Evolutionary conservation across 441 rosid species (phyloP), one percentile per base, ranked within the genome.

Genomic region (Gossypium trilobum): DNA sequence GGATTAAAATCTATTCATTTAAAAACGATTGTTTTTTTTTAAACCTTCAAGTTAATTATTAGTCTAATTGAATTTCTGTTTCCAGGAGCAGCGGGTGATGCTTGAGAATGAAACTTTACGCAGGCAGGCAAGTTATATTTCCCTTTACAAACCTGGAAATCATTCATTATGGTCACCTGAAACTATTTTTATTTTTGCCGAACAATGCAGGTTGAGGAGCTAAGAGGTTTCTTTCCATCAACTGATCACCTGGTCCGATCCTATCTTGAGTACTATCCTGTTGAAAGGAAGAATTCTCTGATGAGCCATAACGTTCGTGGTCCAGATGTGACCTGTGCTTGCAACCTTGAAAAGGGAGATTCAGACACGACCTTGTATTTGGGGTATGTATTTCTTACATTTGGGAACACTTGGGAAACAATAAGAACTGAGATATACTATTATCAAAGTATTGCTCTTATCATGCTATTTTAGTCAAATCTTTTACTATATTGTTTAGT

Each of bases 41-140:
- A 46, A 39, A 20, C 56, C 27, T 75, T 36, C 14, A 9, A 20
- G 55, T 0, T 27, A 46, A 29, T 59, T 16, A 60, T 59, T 16
- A 60, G 66, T 44, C 10, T 13, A 16, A 63, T 46, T 46, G 8
- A 55, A 71, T 39, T 77, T 61, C 73, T 74, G 36, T 70, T 78
- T 73, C 39, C 88, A 93, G 98, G 96, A 91, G 83, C 92, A 90
- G 60, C 77, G 84, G 66, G 92, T 92, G 19, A 80, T 84, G 86
- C 83, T 90, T 82, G 98, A 93, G 87, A 91, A 93, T 68, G 93
- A 85, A 87, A 85, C 95, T 78, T 82, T 93, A 71, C 95, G 91
- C 65, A 87, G 89, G 87, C 96, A 91, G 92, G 98, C 80, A 68
- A 80, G 73, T 29, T 61, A 36, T 58, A 36, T 5, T 74, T 73